phyloP scores from a whole-genome alignment of 2,329 filamentous ascomycete genomes.

The Alternaria triticimaculans region DNA sequence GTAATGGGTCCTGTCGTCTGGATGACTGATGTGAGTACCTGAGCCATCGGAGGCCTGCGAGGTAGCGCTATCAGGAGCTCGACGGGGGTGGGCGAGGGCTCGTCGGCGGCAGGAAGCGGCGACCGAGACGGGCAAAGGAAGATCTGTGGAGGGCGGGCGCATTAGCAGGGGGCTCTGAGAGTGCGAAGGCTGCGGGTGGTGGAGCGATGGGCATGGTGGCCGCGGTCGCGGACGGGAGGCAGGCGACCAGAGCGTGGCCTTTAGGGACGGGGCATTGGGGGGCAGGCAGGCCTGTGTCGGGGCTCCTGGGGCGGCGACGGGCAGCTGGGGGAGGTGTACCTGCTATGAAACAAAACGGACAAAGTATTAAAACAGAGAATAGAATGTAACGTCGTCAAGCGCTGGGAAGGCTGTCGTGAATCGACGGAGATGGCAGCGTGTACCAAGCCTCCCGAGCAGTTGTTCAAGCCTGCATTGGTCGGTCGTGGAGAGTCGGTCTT shows the following conservation, averaged over 20 bases:
- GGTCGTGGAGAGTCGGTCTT: constrained; percentile 29
- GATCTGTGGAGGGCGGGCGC: constrained; percentile 19
- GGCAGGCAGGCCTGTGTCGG: constrained; percentile 17
- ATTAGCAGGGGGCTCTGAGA: constrained; percentile 24
- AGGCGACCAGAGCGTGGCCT: constrained; percentile 23
- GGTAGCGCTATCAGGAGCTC: constrained; percentile 25
- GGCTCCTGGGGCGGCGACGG: constrained; percentile 15
- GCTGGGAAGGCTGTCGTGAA: constrained; percentile 47
- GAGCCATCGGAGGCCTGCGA: constrained; percentile 48
- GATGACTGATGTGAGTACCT: constrained; percentile 57
- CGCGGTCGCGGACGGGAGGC: constrained; percentile 14
- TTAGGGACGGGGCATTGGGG: constrained; percentile 23
- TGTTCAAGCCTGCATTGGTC: constrained; percentile 50
- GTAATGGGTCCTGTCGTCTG: constrained; percentile 56
- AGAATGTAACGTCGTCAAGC: constrained; percentile 43
- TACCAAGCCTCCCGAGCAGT: constrained; percentile 50
- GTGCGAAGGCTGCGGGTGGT: constrained; percentile 9
- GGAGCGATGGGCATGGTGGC: constrained; percentile 13
- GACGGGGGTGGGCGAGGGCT: constrained; percentile 23
- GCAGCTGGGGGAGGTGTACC: constrained; percentile 33
- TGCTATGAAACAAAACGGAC: constrained; percentile 33
- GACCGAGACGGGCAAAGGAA: constrained; percentile 20
- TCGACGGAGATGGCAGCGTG: constrained; percentile 50
- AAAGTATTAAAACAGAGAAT: constrained; percentile 48
- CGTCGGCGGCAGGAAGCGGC: constrained; percentile 22